Evolutionary conservation across 495 filamentous ascomycete genomes (phyloP), one percentile per base, ranked within the genome.

Genomic region (Trichoderma erinaceum): DNA sequence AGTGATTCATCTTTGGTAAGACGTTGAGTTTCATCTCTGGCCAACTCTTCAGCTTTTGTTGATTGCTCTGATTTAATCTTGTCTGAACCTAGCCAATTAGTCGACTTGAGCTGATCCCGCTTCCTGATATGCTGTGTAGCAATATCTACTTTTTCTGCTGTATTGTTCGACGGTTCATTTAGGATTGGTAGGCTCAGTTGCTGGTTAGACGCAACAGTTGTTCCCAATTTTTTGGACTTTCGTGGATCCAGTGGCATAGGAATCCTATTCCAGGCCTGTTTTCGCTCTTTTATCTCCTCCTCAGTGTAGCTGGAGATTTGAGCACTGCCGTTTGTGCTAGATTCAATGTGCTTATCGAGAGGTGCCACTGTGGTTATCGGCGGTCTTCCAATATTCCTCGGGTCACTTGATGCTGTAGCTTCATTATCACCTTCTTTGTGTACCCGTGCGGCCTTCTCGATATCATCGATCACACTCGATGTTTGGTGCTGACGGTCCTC

Each of bases 251-350:
- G 27, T 61, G 56, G 56, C 56, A 61, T 61, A 32, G 56, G 56
- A 61, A 61, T 61, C 56, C 56, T 61, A 61, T 61, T 61, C 56
- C 56, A 61, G 56, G 56, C 56, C 56, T 61, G 56, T 61, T 32
- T 61, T 27, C 56, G 23, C 27, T 32, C 27, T 61, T 61, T 61
- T 29, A 61, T 61, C 27, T 61, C 56, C 10, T 61, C 3, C n/a
- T 27, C 56, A 15, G 56, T 61, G 25, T 29, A 61, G 25, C 8
- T 32, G 11, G n/a, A 25, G n/a, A 0, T 12, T 1, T n/a, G 50
- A 3, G 10, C 6, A 56, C 21, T 16, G 23, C 23, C 21, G 6
- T n/a, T n/a, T 12, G 11, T 25, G 5, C 21, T 25, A 25, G 50
- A 25, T 12, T 56, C 50, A 56, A 25, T 21, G 21, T 25, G 50